Evolutionary conservation across 805 yeast genomes (phyloP).

Genomic region (Hanseniaspora thailandica): DNA sequence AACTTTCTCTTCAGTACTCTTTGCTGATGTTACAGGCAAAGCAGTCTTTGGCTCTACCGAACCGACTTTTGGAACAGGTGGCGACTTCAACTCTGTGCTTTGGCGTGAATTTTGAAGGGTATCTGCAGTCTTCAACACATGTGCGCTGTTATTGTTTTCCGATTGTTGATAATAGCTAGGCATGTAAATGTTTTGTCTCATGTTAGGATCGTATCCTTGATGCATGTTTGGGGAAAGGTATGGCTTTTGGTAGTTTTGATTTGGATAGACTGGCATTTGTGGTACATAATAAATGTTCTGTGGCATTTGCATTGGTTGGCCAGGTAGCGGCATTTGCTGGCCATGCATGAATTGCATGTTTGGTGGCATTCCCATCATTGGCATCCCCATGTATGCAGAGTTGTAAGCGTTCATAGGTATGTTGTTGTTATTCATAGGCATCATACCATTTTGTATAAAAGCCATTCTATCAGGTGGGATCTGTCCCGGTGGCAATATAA

Average conservation of each 20-base stretch:
- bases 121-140: not conserved
- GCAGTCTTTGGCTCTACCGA: not conserved
- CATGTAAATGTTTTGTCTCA: slow-evolving; percentile 42
- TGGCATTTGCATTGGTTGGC: not conserved
- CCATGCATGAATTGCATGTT: not conserved
- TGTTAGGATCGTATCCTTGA: slow-evolving; percentile 69
- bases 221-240: slow-evolving; percentile 28
- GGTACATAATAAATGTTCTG: not conserved
- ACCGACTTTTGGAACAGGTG: not conserved
- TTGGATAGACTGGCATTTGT: not conserved
- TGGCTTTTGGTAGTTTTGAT: not conserved
- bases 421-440: slow-evolving; percentile 15
- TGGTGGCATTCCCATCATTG: not conserved
- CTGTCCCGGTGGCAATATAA: slow-evolving; percentile 1
- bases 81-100: not conserved
- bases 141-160: not conserved
- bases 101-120: not conserved
- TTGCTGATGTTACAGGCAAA: not conserved
- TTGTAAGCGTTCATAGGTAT: slow-evolving; percentile 12
- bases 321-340: not conserved
- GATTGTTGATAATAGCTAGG: not conserved
- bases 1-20: not conserved
- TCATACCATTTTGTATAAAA: slow-evolving; percentile 16
- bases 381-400: not conserved
- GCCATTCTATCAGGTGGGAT: slow-evolving; percentile 15